A percentile compares a stretch with the other conserved stretches of the same genome.
Evolutionary conservation across 768 basidiomycete species (phyloP).

Genomic region (Mycena vitilis): DNA sequence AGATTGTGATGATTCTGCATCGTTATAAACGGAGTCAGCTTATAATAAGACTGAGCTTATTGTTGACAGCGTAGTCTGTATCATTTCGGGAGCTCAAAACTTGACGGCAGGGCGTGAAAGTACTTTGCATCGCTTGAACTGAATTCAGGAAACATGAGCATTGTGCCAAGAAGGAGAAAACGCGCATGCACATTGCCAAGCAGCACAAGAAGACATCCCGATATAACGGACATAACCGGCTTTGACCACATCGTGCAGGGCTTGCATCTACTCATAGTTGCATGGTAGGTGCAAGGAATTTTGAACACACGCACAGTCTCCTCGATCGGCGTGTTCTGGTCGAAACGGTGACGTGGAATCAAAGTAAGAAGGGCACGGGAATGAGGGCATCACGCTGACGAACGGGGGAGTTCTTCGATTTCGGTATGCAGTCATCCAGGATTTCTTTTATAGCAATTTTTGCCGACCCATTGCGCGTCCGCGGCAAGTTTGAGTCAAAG

Average conservation of each 20-base stretch:
- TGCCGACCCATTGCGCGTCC: background rate
- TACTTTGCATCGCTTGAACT: conserved; percentile 72
- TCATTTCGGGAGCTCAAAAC: background rate
- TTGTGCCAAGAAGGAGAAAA: background rate
- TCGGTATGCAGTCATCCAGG: background rate
- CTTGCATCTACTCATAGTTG: conserved; percentile 64
- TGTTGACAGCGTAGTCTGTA: conserved; percentile 68
- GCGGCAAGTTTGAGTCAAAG: background rate
- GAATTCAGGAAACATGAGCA: background rate
- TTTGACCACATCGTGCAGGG: conserved; percentile 74
- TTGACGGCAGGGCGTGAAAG: background rate
- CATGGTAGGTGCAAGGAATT: background rate
- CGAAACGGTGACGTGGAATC: conserved; percentile 63
- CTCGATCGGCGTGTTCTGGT: conserved; percentile 66
- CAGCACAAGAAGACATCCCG: conserved; percentile 67
- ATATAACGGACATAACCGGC: conserved; percentile 73
- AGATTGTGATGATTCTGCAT: conserved; percentile 78
- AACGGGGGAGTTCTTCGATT: background rate
- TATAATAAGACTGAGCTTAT: too few species aligned
- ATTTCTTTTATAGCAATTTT: background rate
- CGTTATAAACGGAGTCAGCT: conserved; percentile 70
- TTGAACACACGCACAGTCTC: conserved; percentile 54
- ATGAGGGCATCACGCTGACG: background rate
- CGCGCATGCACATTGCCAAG: conserved; percentile 60
- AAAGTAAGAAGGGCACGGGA: background rate